Evolutionary conservation across 306 rosid species (phyloP), one percentile per base, ranked within the genome.

Genomic region (Benincasa hispida): DNA sequence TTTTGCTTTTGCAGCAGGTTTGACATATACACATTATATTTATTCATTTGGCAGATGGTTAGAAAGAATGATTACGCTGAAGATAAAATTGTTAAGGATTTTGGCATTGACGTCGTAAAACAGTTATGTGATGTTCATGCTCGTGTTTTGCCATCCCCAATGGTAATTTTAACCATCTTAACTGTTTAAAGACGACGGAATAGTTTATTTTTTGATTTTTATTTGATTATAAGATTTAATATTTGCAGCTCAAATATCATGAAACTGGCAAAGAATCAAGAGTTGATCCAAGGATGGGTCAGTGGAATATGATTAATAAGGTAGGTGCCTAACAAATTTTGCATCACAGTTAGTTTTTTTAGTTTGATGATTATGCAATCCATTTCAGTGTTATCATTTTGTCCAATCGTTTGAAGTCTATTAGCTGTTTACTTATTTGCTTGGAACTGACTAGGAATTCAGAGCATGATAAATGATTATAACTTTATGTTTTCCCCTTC

Each of bases 291-390:
- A 14, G 5, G 10, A 85, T 88, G 91, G 99, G 97, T 10, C 89
- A 87, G 6, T 94, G 99, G 97, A 94, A 94, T 24, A 94, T 92
- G 97, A 94, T 89, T 0, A 62, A 86, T 8, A 90, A 92, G 95
- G 98, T 91, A 90, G 93, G 99, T 92, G 75, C 79, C 13, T 15
- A 30, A 11, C 30, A 2, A 3, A 5, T 19, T 34, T 65, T 34
- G 0, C 3, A 18, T 9, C 15, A 11, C 67, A 5, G 0, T 8
- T 60, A 5, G n/a, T 6, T 60, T 28, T n/a, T 18, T n/a, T n/a
- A 54, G 59, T 10, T 54, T 54, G 0, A 51, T 54, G 27, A 54
- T 54, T 13, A 14, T 24, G 2, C 15, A 25, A 0, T 8, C 17
- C 39, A 28, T 6, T 50, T 17, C 5, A 28, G 41, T 28, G 5